Base-by-base conservation (phyloP, 805 yeast species). In the Nadsonia fulvescens region DNA sequence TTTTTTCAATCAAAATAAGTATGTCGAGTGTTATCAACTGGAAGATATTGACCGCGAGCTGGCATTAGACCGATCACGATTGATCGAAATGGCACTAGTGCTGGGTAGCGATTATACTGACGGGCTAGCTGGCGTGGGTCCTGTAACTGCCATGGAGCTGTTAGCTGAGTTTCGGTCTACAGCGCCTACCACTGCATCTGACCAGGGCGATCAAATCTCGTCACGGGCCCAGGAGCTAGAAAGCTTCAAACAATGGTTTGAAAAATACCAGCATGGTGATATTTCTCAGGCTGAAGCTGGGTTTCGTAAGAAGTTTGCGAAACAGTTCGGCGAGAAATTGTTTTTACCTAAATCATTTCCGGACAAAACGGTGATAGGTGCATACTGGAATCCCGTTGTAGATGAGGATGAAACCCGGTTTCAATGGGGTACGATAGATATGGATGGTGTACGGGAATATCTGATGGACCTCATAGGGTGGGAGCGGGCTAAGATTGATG, bases 21-120 rank as follows among this genome's bases (percentile, higher is more conserved):
- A 70, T 46, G 96, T 86, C 18, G 98, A 89, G 45, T 75, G 73
- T 40, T 89, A 82, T 43, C 58, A 65, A 19, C 47, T 57, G 19
- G 56, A 51, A 2, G 76, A 70, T 25, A 55, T 89, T n/a, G 58
- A 53, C 17, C 49, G 52, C 6, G 71, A 67, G 23, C 46, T 81
- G 3, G 91, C 91, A 0, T 55, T 89, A 10, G 58, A 53, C 27
- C 65, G 79, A 31, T 41, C 52, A 1, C 64, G 63, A 31, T 50
- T 89, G 46, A 79, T 89, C 15, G 81, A 77, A 22, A 50, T 89
- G 32, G 98, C 95, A 0, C 60, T 71, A 24, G 49, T 89, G 14
- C 51, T 89, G 12, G 99, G 99, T 1, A 79, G 94, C 47, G 98
- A 89, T 51, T 89, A 89, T 45, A 83, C 98, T 0, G 78, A 73